Evolutionary conservation across 306 rosid genomes (phyloP).

Genomic region (Alnus rubra): DNA sequence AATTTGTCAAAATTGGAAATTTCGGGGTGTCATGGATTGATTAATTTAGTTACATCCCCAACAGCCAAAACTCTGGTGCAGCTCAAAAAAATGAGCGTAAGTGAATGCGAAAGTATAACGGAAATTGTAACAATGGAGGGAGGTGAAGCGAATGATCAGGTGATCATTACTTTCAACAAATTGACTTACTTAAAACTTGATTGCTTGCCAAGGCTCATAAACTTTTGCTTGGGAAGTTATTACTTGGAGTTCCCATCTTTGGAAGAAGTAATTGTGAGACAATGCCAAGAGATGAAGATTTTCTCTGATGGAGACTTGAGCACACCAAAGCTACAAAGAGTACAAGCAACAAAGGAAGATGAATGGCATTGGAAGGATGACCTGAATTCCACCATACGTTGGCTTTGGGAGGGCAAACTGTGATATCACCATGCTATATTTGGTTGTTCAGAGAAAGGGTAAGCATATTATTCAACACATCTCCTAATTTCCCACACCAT

Average conservation of each 20-base stretch:
- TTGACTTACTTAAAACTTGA: background rate
- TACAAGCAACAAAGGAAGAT: background rate
- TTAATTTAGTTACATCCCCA: background rate
- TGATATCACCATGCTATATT: background rate
- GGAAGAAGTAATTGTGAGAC: background rate
- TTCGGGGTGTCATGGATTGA: background rate
- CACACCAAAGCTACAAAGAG: background rate
- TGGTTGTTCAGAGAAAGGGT: background rate
- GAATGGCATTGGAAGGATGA: background rate
- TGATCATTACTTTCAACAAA: background rate
- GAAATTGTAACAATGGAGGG: background rate
- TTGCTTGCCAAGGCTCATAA: background rate
- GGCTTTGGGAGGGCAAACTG: background rate
- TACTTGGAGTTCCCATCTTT: slow-evolving; percentile 1
- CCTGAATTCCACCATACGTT: background rate
- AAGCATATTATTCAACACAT: background rate
- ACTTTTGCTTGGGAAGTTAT: background rate
- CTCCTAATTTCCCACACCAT: background rate
- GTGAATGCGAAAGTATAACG: background rate
- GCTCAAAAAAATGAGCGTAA: background rate
- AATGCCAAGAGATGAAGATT: slow-evolving; percentile 15
- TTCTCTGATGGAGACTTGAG: slow-evolving; percentile 3
- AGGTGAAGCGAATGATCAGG: background rate
- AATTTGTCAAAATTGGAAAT: background rate
- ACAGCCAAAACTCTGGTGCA: background rate